These are phyloP conservation scores for Rhizophagus clarus DNA, from an alignment of 192 early-diverging fungal species.

Conservation along the genomic window DNA sequence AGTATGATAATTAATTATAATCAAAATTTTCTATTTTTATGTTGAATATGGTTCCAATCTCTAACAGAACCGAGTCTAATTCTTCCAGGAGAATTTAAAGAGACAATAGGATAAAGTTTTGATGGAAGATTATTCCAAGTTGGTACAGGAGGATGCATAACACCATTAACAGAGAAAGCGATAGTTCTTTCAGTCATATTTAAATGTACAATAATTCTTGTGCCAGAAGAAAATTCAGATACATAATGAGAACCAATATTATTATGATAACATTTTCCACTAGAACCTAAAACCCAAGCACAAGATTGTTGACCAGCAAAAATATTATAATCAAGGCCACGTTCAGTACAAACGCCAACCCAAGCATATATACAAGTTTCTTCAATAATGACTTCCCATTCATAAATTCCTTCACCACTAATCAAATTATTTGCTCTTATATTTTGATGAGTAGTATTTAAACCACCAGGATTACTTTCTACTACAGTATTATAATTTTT, in stretches of 20 bases:
- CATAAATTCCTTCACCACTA: not conserved
- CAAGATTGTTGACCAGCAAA: not conserved
- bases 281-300: not conserved
- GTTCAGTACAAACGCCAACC: conserved; percentile 13
- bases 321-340: not conserved
- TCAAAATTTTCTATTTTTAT: not conserved
- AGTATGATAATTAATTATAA: too few relatives aligned
- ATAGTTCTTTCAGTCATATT: conserved; percentile 24
- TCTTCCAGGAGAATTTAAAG: conserved; percentile 3
- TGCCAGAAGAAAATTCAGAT: not conserved
- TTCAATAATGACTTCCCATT: conserved; percentile 21
- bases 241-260: not conserved
- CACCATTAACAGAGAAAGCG: conserved; percentile 23
- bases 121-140: conserved; percentile 24
- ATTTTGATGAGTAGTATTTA: not conserved
- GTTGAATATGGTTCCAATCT: not conserved
- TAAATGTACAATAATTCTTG: conserved; percentile 22
- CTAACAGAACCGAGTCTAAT: not conserved
- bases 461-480: not conserved
- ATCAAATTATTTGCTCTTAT: not conserved
- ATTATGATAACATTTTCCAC: conserved; percentile 6
- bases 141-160: not conserved
- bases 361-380: not conserved
- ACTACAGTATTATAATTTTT: not conserved
- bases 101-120: conserved; percentile 24